Percentiles rank a stretch among this genome's conserved stretches.
Conservation (phyloP, 768 basidiomycete species). For the Suillus subaureus region DNA sequence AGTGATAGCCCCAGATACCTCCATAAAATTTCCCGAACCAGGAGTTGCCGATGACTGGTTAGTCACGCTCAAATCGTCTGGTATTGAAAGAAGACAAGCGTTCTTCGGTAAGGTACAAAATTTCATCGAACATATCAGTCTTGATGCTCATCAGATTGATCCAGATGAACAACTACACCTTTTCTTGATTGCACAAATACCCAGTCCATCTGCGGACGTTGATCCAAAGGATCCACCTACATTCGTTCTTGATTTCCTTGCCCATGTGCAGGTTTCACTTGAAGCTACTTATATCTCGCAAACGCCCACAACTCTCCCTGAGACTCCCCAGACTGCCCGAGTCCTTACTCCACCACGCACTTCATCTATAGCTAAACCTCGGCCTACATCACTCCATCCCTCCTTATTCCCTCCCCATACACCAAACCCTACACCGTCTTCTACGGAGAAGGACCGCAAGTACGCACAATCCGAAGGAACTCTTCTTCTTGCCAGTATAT, state of each 20-base stretch:
- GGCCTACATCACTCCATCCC: constrained; percentile 46
- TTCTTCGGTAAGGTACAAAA: constrained; percentile 66
- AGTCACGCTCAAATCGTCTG: constrained; percentile 40
- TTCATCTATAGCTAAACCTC: constrained; percentile 45
- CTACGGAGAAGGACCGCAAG: constrained; percentile 69
- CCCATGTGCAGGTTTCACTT: constrained; percentile 74
- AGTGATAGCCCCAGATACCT: constrained; percentile 66
- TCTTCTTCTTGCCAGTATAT: constrained; percentile 66
- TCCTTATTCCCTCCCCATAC: constrained; percentile 82
- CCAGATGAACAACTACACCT: constrained; percentile 60
- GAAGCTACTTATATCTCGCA: constrained; percentile 81
- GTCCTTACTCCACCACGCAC: constrained; percentile 57
- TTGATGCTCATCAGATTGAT: constrained; percentile 20
- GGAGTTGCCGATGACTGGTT: constrained; percentile 58
- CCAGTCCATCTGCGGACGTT: constrained; percentile 35
- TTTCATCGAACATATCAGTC: constrained; percentile 12
- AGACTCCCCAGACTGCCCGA: constrained; percentile 33
- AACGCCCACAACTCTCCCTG: constrained; percentile 37
- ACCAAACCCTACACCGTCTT: constrained; percentile 80
- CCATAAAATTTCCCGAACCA: constrained; percentile 59
- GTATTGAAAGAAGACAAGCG: constrained; percentile 60
- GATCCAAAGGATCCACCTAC: constrained; percentile 33
- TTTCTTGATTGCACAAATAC: constrained; percentile 43
- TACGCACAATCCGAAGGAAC: constrained; percentile 83
- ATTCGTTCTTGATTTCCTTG: constrained; percentile 57